Evolutionary conservation across 768 basidiomycete genomes (phyloP).

Genomic region (Russula griseocarnosa): DNA sequence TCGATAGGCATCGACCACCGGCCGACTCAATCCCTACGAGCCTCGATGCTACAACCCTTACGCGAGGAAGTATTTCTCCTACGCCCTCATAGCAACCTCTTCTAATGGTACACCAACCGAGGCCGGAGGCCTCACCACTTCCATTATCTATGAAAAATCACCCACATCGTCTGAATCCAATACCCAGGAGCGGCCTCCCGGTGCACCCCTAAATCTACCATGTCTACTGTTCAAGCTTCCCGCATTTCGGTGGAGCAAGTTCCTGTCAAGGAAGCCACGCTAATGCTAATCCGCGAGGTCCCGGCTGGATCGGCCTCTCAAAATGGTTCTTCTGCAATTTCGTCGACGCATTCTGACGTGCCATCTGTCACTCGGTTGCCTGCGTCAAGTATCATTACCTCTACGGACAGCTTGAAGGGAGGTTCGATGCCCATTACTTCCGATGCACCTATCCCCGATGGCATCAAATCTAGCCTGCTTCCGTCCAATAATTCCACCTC

Average conservation of each 20-base stretch:
- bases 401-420: neutral
- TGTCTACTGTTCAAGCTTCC: slow-evolving; percentile 7
- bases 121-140: neutral
- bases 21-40: neutral
- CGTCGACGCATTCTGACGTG: neutral
- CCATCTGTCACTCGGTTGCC: slow-evolving; percentile 4
- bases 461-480: neutral
- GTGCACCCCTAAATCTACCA: neutral
- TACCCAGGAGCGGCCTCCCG: slow-evolving; percentile 2
- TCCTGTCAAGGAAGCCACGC: slow-evolving; percentile 4
- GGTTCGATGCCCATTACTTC: neutral
- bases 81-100: neutral
- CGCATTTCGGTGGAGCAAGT: slow-evolving; percentile 8
- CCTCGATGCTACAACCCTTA: neutral
- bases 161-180: neutral
- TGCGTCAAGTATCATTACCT: neutral
- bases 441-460: neutral
- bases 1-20: neutral
- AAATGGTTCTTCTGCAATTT: neutral
- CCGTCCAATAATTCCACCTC: neutral
- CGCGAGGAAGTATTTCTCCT: neutral
- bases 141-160: neutral
- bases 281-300: neutral
- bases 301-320: slow-evolving; percentile 4
- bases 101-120: neutral